Conservation (phyloP, 371 early-diverging fungal species). For the Rhizopus sp. region DNA sequence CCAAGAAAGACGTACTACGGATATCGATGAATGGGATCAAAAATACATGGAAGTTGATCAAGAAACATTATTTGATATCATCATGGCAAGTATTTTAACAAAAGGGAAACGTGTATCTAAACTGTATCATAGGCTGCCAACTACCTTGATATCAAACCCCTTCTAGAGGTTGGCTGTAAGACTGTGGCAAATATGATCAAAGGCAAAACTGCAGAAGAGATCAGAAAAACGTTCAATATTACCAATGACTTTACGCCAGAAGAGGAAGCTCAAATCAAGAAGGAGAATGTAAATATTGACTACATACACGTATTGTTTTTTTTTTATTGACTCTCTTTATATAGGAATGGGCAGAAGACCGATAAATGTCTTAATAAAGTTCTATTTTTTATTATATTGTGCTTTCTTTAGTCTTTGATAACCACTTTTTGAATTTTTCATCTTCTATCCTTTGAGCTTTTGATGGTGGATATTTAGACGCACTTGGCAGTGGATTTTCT, state of each 20-base stretch:
- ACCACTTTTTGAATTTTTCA: constrained; percentile 39
- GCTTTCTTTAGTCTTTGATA: constrained; percentile 28
- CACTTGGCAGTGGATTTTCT: constrained; percentile 39
- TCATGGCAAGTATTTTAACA: constrained; percentile 42
- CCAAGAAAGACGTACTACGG: constrained; percentile 66
- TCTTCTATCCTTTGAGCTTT: constrained; percentile 35
- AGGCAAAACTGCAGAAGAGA: constrained; percentile 92
- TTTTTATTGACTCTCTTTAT: background rate
- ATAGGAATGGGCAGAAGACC: constrained; percentile 83
- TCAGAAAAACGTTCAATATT: constrained; percentile 93
- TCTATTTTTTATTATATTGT: background rate
- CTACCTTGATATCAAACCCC: constrained; percentile 94
- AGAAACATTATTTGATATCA: constrained; percentile 77
- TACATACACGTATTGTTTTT: constrained; percentile 24
- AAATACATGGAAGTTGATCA: constrained; percentile 80
- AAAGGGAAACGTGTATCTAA: background rate
- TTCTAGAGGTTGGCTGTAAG: constrained; percentile 95
- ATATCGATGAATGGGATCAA: constrained; percentile 84
- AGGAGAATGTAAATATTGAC: constrained; percentile 75
- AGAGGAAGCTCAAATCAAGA: constrained; percentile 88
- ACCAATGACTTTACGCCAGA: constrained; percentile 96
- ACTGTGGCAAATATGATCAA: constrained; percentile 99
- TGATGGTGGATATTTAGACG: constrained; percentile 49
- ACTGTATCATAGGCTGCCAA: constrained; percentile 75
- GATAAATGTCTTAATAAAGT: constrained; percentile 49